Percentiles rank a stretch among this genome's conserved stretches.
Evolutionary conservation across 2,329 filamentous ascomycete species (phyloP).

Genomic region (Sporothrix sp.): DNA sequence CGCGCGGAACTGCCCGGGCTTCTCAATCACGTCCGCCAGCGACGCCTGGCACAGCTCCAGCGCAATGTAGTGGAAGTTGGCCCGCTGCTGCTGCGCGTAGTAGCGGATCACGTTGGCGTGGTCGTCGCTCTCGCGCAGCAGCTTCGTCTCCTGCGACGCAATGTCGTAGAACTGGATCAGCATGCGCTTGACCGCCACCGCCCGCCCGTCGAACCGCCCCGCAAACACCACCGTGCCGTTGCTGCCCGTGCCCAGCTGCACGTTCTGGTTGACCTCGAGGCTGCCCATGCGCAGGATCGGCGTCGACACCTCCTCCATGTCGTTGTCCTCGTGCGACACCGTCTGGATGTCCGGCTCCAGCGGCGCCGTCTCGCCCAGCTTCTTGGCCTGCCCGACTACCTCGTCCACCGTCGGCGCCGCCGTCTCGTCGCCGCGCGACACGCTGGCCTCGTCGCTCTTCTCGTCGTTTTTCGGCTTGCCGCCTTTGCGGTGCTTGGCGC

Average conservation of each 20-base stretch:
- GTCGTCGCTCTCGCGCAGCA: conserved; percentile 87
- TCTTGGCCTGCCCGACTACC: conserved; percentile 48
- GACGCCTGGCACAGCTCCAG: conserved; percentile 91
- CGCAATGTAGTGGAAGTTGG: conserved; percentile 91
- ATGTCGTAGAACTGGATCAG: conserved; percentile 92
- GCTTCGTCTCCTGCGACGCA: conserved; percentile 82
- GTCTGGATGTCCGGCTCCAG: conserved; percentile 55
- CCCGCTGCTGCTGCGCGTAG: conserved; percentile 80
- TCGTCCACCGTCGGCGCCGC: conserved; percentile 47
- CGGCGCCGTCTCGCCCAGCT: conserved; percentile 39
- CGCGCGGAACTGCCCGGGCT: conserved; percentile 54
- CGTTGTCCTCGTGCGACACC: conserved; percentile 32
- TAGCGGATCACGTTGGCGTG: conserved; percentile 96
- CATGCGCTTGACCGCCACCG: conserved; percentile 95
- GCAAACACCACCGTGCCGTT: conserved; percentile 96
- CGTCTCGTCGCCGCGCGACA: conserved; percentile 39
- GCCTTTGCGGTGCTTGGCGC: conserved; percentile 54
- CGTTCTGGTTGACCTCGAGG: conserved; percentile 53
- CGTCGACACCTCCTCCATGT: conserved; percentile 51
- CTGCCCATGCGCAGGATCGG: conserved; percentile 52
- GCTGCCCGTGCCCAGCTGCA: conserved; percentile 67
- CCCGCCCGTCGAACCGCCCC: conserved; percentile 85
- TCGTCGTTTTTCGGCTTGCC: conserved; percentile 31
- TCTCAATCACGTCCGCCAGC: conserved; percentile 80
- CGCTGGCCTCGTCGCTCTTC: conserved; percentile 32